These are phyloP conservation scores for Scedosporium boydii DNA, from an alignment of 2,329 filamentous ascomycete species.

Conservation along the genomic window DNA sequence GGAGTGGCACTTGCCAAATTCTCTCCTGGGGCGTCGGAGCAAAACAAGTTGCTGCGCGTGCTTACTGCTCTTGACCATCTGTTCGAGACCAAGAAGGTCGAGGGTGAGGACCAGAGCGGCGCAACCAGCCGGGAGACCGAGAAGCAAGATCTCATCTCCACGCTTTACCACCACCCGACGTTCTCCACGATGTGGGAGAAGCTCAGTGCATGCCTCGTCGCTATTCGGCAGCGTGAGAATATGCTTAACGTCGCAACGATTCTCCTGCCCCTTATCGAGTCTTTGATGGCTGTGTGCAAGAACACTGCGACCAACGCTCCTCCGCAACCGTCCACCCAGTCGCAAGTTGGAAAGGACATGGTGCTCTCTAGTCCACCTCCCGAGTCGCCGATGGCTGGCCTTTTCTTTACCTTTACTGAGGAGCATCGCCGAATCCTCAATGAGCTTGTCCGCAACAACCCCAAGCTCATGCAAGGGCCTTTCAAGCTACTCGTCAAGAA, in stretches of 20 bases:
- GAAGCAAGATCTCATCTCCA: slow-evolving; percentile 77
- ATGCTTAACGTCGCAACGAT: slow-evolving; percentile 98
- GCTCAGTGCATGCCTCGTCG: slow-evolving; percentile 76
- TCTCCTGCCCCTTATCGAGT: slow-evolving; percentile 85
- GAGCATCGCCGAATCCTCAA: slow-evolving; percentile 97
- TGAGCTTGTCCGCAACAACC: slow-evolving; percentile 92
- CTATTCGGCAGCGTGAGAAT: slow-evolving; percentile 84
- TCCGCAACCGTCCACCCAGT: slow-evolving; percentile 50
- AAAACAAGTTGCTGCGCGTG: slow-evolving; percentile 88
- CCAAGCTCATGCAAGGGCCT: slow-evolving; percentile 96
- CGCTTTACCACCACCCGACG: slow-evolving; percentile 81
- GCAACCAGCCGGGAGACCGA: slow-evolving; percentile 41
- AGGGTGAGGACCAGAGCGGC: slow-evolving; percentile 34
- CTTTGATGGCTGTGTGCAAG: slow-evolving; percentile 98
- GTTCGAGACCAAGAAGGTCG: slow-evolving; percentile 68
- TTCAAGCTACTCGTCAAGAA: slow-evolving; percentile 96
- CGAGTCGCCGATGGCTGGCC: slow-evolving; percentile 71
- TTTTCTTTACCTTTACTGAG: slow-evolving; percentile 97
- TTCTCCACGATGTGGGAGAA: slow-evolving; percentile 90
- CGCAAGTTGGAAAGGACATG: slow-evolving; percentile 52
- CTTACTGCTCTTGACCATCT: slow-evolving; percentile 92
- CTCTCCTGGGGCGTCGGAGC: slow-evolving; percentile 89
- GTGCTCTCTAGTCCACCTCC: slow-evolving; percentile 64
- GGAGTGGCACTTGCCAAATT: slow-evolving; percentile 91
- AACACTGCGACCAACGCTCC: slow-evolving; percentile 74